These are phyloP conservation scores for Rhodosorus marinus DNA, from an alignment of 23 red algal genomes.

Conservation along the genomic window DNA sequence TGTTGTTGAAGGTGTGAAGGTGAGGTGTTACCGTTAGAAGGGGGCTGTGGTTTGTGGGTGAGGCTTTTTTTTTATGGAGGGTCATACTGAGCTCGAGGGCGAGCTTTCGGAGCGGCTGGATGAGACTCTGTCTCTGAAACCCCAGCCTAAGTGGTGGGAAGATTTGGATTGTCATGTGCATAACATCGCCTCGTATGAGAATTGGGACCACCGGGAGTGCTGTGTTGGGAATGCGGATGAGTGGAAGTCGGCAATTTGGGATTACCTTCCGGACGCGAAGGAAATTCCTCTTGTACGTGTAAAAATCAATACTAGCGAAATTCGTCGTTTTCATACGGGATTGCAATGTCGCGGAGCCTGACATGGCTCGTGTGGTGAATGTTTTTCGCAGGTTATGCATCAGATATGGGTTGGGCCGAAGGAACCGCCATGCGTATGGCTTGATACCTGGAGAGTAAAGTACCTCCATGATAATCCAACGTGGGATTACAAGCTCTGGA, in stretches of 20 bases:
- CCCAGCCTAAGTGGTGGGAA: no score
- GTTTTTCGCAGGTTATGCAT: slow-evolving; percentile 31
- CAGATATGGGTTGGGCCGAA: slow-evolving; percentile 54
- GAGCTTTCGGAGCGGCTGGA: no score
- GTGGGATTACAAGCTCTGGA: slow-evolving; percentile 32
- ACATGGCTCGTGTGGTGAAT: no score
- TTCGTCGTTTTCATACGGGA: neutral
- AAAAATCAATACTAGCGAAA: neutral
- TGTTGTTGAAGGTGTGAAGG: no score
- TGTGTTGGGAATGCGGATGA: slow-evolving; percentile 9
- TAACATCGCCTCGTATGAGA: slow-evolving; percentile 5
- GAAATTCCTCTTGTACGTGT: slow-evolving; percentile 7
- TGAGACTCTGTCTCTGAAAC: no score
- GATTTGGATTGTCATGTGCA: no score
- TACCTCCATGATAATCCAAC: slow-evolving; percentile 11
- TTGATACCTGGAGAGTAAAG: slow-evolving; percentile 46
- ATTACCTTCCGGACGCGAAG: neutral
- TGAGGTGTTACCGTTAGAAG: no score
- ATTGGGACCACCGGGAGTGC: slow-evolving; percentile 44
- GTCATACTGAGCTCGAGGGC: no score
- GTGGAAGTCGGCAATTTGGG: slow-evolving; percentile 8
- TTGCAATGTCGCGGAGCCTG: no score
- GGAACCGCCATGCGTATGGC: slow-evolving; percentile 51
- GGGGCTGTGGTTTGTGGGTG: no score
- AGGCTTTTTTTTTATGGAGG: no score